phyloP scores from a whole-genome alignment of 805 yeast species.

The Yamadazyma nakazawae region DNA sequence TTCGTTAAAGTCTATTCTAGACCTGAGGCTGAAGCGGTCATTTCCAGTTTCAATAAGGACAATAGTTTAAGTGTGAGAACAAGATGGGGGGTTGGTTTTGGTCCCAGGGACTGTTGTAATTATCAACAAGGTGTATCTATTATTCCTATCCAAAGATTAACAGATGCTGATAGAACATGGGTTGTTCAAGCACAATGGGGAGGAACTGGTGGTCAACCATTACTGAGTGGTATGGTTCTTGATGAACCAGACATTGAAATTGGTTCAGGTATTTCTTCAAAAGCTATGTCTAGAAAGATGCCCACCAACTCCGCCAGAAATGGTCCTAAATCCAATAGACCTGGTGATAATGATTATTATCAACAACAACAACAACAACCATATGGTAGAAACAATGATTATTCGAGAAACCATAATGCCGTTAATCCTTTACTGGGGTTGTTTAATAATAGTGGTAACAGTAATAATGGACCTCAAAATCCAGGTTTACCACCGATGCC shows the following conservation, averaged over 20 bases:
- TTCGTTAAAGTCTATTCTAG: slow-evolving; percentile 93
- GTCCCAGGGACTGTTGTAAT: slow-evolving; percentile 97
- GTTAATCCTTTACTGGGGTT: slow-evolving; percentile 50
- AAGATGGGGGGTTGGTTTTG: slow-evolving; percentile 99
- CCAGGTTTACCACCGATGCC: slow-evolving; percentile 5
- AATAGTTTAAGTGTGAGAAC: slow-evolving; percentile 69
- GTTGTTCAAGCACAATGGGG: slow-evolving; percentile 91
- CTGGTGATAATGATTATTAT: slow-evolving; percentile 43
- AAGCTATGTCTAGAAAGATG: slow-evolving; percentile 87
- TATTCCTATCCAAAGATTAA: slow-evolving; percentile 81
- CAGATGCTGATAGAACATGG: slow-evolving; percentile 95
- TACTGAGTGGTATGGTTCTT: slow-evolving; percentile 74
- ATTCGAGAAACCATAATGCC: slow-evolving; percentile 20
- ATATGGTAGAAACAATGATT: slow-evolving; percentile 9
- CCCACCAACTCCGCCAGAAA: slow-evolving; percentile 84
- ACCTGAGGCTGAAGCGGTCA: slow-evolving; percentile 82
- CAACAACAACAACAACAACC: not conserved
- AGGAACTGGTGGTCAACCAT: slow-evolving; percentile 87
- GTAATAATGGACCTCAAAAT: not conserved
- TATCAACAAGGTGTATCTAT: slow-evolving; percentile 87
- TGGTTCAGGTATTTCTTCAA: slow-evolving; percentile 90
- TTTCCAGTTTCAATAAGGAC: slow-evolving; percentile 67
- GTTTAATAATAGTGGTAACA: slow-evolving; percentile 22
- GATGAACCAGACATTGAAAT: slow-evolving; percentile 98
- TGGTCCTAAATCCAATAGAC: slow-evolving; percentile 72